Evolutionary conservation across 1,139 yeast genomes (phyloP).

Genomic region (Candida gigantensis): DNA sequence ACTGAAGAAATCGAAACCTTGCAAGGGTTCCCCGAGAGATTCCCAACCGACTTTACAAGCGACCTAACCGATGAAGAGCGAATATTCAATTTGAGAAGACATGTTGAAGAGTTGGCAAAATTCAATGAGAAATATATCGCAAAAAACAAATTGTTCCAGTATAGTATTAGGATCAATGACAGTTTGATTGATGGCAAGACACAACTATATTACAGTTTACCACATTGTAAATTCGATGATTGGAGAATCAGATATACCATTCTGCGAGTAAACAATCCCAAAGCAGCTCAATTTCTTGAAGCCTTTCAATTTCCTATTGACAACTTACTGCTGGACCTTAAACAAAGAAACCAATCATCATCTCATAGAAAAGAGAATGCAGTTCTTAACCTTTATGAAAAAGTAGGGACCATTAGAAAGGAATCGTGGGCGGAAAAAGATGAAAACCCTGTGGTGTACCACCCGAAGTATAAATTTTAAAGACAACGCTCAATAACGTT

Average conservation of each 20-base stretch:
- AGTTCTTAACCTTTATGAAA: constrained; percentile 8
- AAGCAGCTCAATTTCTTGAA: too few species aligned
- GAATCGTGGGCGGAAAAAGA: constrained; percentile 9
- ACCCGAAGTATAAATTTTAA: constrained; percentile 11
- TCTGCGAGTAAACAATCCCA: background rate
- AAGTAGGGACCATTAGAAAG: constrained; percentile 10
- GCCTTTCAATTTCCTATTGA: too few species aligned
- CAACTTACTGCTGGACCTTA: too few species aligned
- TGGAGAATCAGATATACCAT: constrained; percentile 13
- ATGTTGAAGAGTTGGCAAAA: constrained; percentile 20
- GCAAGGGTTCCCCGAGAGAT: constrained; percentile 25
- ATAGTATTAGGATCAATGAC: constrained; percentile 7
- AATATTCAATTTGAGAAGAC: constrained; percentile 19
- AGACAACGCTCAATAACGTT: too few species aligned
- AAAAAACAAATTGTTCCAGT: constrained; percentile 10
- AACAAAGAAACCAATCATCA: background rate
- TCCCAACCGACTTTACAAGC: constrained; percentile 25
- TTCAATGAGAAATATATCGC: constrained; percentile 18
- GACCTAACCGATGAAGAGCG: constrained; percentile 22
- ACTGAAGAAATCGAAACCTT: constrained; percentile 24
- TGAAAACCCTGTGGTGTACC: constrained; percentile 9
- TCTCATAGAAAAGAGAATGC: constrained; percentile 7
- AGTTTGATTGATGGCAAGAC: constrained; percentile 3
- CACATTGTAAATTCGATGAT: background rate
- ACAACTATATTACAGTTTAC: constrained; percentile 2